Evolutionary conservation across 2,329 filamentous ascomycete genomes (phyloP), one percentile per base, ranked within the genome.

Genomic region (Fusarium clavum): DNA sequence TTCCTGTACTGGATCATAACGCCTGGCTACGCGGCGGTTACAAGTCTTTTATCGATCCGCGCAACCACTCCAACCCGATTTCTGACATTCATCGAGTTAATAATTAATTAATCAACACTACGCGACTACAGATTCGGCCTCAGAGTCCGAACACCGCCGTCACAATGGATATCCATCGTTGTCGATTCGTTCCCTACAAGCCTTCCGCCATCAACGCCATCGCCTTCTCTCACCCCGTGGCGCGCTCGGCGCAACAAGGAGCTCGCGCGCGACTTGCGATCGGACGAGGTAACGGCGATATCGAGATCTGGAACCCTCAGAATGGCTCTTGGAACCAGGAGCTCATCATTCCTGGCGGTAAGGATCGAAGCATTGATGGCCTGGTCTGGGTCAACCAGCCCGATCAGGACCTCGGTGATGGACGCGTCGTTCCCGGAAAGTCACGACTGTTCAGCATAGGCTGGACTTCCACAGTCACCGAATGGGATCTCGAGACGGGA

Each of bases 271-370:
- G 94, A 73, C 88, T 98, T 57, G 96, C 96, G 3, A 88, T 99
- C 75, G 96, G 96, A 64, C 91, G 96, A 72, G 92, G 93, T 62
- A 98, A 98, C 79, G 96, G 96, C 74, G 93, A 97, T 77, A 96
- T 99, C 74, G 96, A 99, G 82, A 94, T 99, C 71, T 99, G 96
- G 96, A 97, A 97, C 79, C 94, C 95, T 5, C 83, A 90, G 57
- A 88, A 88, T 70, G 93, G 93, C 18, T 84, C 86, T 67, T 99
- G 96, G 96, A 88, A 94, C 70, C 96, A 98, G 79, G 96, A 99
- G 83, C 90, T 90, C 41, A 90, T 94, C 65, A 91, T 98, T 53
- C 88, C 89, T 38, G 94, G 95, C 69, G 94, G 94, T 52, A 91
- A 92, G 75, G 92, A 94, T 74, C 88, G 94, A 70, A 97, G 92